These are phyloP conservation scores for Pseudocercospora vitis DNA, from an alignment of 2,329 filamentous ascomycete species.

Conservation along the genomic window DNA sequence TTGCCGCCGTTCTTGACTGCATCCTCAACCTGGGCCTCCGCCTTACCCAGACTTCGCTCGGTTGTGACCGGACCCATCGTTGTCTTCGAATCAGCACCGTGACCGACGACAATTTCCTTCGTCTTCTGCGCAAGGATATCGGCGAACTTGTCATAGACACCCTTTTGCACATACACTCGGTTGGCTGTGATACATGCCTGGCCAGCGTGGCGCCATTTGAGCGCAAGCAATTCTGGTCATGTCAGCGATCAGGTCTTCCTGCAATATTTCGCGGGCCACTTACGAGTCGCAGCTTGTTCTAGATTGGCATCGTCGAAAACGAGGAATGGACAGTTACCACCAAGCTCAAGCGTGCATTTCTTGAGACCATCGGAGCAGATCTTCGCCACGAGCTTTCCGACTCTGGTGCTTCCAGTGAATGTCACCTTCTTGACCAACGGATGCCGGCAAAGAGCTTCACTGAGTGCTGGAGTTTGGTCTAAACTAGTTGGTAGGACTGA, in stretches of 20 bases:
- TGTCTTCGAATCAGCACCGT: constrained; percentile 57
- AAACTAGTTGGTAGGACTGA: constrained; percentile 62
- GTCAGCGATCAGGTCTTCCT: constrained; percentile 6
- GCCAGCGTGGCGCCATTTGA: constrained; percentile 61
- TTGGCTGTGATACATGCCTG: constrained; percentile 67
- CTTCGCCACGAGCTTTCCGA: constrained; percentile 63
- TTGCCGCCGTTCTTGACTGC: constrained; percentile 63
- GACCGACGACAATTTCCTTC: constrained; percentile 58
- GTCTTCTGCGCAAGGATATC: constrained; percentile 55
- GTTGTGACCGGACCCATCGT: constrained; percentile 64
- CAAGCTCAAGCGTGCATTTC: constrained; percentile 64
- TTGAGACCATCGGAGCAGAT: constrained; percentile 62
- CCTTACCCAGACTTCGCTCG: constrained; percentile 57
- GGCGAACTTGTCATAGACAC: constrained; percentile 63
- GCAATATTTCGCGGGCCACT: constrained; percentile 14
- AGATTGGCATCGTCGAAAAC: constrained; percentile 66
- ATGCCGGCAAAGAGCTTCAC: constrained; percentile 58
- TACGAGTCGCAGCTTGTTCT: constrained; percentile 55
- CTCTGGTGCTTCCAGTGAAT: constrained; percentile 61
- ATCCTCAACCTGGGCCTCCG: constrained; percentile 57
- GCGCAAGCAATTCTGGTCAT: constrained; percentile 43
- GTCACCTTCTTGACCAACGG: constrained; percentile 61
- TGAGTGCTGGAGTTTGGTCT: constrained; percentile 55
- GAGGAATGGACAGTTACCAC: constrained; percentile 65
- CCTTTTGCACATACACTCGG: constrained; percentile 63